Conservation (phyloP, 257 asterid species). For the Solanum gandarillasii region DNA sequence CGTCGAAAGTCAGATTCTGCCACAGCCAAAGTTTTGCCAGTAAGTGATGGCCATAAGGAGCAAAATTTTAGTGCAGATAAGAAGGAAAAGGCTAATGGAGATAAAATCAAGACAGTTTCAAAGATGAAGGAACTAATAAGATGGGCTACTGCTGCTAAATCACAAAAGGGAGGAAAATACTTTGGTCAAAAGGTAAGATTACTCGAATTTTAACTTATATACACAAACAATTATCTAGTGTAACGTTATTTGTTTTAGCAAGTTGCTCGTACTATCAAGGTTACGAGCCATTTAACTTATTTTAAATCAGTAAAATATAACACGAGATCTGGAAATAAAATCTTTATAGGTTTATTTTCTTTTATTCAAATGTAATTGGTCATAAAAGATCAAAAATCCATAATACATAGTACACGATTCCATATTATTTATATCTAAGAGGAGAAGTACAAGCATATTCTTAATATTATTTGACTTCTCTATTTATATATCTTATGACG, state of each 20-base stretch:
- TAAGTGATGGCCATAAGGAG: conserved; percentile 19
- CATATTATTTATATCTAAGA: neutral
- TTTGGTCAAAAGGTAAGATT: conserved; percentile 41
- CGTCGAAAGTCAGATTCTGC: conserved; percentile 21
- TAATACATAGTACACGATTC: neutral
- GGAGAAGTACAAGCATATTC: neutral
- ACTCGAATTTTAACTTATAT: neutral
- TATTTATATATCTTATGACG: neutral
- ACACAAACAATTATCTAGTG: accelerated
- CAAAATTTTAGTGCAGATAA: conserved; percentile 15
- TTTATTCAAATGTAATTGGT: neutral
- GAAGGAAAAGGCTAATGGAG: conserved; percentile 36
- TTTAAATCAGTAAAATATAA: neutral
- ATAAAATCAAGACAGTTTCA: conserved; percentile 34
- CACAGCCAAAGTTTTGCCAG: conserved; percentile 43
- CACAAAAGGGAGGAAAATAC: conserved; percentile 46
- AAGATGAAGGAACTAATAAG: conserved; percentile 59
- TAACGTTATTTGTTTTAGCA: neutral
- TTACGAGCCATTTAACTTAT: neutral
- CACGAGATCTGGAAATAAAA: neutral
- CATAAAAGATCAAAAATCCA: neutral
- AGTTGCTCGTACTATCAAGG: neutral
- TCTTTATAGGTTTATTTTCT: neutral
- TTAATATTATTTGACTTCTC: neutral
- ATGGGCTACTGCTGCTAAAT: conserved; percentile 65